These are phyloP conservation scores for Exophiala xenobiotica DNA, from an alignment of 2,329 filamentous ascomycete genomes.

Conservation along the genomic window DNA sequence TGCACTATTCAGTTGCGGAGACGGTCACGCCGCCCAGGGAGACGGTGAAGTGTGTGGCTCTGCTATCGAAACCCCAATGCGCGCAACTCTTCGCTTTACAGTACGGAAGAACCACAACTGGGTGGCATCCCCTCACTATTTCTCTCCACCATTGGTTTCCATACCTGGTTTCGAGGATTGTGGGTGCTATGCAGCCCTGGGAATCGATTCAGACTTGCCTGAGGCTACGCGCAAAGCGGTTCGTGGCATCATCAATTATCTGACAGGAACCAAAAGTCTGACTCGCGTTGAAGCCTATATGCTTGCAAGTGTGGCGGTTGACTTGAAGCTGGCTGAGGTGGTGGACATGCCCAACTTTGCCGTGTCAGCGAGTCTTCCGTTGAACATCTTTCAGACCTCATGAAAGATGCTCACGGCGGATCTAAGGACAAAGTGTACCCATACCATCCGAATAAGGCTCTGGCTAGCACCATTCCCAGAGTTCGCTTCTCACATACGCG, in stretches of 20 bases:
- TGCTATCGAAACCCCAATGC: constrained; percentile 57
- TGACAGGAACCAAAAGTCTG: constrained; percentile 49
- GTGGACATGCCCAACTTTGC: constrained; percentile 55
- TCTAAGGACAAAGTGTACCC: no score
- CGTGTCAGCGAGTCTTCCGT: constrained; percentile 50
- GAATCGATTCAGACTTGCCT: constrained; percentile 48
- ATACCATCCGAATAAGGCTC: no score
- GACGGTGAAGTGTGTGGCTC: constrained; percentile 57
- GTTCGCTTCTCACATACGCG: no score
- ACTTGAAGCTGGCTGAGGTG: constrained; percentile 53
- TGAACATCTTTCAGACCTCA: constrained; percentile 45
- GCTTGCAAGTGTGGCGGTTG: constrained; percentile 51
- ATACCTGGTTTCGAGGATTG: constrained; percentile 33
- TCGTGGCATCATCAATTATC: constrained; percentile 50
- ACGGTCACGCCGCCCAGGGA: constrained; percentile 56
- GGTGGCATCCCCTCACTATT: constrained; percentile 51
- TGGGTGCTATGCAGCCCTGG: constrained; percentile 50
- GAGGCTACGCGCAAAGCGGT: constrained; percentile 52
- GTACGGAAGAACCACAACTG: constrained; percentile 49
- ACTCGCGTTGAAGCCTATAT: constrained; percentile 53
- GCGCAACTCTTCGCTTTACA: constrained; percentile 50
- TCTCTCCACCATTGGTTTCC: constrained; percentile 36
- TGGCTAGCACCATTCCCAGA: no score
- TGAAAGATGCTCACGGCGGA: not conserved
- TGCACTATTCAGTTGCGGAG: constrained; percentile 55